A percentile compares a stretch with the other conserved stretches of the same genome.
phyloP scores from a whole-genome alignment of 2,329 filamentous ascomycete genomes.

The Penicillium griseofulvum region DNA sequence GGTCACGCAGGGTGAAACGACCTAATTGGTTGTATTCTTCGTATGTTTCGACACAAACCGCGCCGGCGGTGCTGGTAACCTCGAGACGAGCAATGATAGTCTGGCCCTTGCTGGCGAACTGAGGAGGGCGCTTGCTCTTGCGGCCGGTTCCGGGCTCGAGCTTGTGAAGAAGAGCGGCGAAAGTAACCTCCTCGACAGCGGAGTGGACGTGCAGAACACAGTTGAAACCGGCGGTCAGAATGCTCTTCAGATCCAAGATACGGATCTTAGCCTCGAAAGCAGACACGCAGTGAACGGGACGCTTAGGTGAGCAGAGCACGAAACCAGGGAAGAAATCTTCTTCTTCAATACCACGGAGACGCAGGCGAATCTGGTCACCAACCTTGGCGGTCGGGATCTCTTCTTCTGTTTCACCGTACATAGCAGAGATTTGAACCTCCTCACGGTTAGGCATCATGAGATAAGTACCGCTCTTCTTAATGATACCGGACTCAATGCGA shows the following conservation, averaged over 20 bases:
- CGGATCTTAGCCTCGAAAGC: constrained; percentile 95
- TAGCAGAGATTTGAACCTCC: constrained; percentile 72
- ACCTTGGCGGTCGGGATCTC: constrained; percentile 79
- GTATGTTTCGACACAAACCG: constrained; percentile 89
- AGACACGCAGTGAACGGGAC: constrained; percentile 84
- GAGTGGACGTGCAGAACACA: constrained; percentile 97
- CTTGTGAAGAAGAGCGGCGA: constrained; percentile 83
- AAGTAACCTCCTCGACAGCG: constrained; percentile 95
- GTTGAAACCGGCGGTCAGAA: constrained; percentile 92
- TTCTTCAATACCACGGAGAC: constrained; percentile 92
- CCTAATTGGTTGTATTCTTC: constrained; percentile 95
- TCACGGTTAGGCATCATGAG: constrained; percentile 96
- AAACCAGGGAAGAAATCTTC: constrained; percentile 95
- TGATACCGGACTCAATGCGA: constrained; percentile 90
- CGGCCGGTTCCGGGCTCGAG: constrained; percentile 90
- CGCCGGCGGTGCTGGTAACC: constrained; percentile 78
- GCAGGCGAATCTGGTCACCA: constrained; percentile 90
- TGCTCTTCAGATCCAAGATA: constrained; percentile 90
- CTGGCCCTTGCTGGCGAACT: constrained; percentile 76
- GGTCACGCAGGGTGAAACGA: constrained; percentile 83
- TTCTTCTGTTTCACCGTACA: constrained; percentile 96
- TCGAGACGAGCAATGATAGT: constrained; percentile 91
- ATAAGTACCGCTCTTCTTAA: constrained; percentile 83
- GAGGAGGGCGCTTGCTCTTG: constrained; percentile 89
- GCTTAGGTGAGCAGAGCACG: constrained; percentile 91